Conservation (phyloP, 1,284 basidiomycete species). For the Erythrobasidium hasegawianum region DNA sequence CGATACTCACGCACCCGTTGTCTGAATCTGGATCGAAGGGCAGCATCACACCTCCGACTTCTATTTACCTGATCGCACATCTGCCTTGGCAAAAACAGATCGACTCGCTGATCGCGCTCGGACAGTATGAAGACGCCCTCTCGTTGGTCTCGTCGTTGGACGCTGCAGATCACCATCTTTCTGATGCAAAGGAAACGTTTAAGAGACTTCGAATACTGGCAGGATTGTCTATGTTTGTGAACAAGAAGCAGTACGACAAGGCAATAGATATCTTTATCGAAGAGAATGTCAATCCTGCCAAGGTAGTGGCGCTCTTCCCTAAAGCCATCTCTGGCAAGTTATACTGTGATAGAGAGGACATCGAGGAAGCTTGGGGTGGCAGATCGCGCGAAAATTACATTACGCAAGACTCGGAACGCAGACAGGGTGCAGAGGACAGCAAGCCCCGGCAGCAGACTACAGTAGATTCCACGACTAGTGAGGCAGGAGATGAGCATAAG, state of each 20-base stretch:
- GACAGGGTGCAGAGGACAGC: constrained; percentile 2
- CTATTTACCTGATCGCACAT: constrained; percentile 71
- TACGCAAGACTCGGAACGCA: constrained; percentile 18
- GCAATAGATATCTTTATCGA: constrained; percentile 85
- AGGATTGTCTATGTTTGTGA: constrained; percentile 53
- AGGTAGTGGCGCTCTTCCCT: constrained; percentile 86
- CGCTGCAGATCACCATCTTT: constrained; percentile 54
- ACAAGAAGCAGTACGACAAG: constrained; percentile 61
- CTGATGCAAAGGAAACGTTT: constrained; percentile 60
- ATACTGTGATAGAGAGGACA: constrained; percentile 61
- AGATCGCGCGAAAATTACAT: constrained; percentile 29
- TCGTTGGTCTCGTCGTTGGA: constrained; percentile 72
- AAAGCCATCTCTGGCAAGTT: constrained; percentile 74
- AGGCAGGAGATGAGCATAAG: constrained; percentile 44
- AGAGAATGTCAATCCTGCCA: constrained; percentile 86
- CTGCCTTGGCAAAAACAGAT: constrained; percentile 73
- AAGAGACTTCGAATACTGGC: constrained; percentile 26
- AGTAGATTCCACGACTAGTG: neutral
- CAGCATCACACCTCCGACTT: constrained; percentile 59
- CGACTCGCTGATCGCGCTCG: constrained; percentile 71
- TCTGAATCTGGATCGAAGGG: constrained; percentile 55
- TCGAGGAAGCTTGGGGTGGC: constrained; percentile 84
- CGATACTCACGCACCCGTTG: constrained; percentile 66
- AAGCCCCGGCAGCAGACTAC: neutral
- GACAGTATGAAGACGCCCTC: constrained; percentile 74